Conservation (phyloP, 2,329 filamentous ascomycete species). For the Diplodia scrobiculata region DNA sequence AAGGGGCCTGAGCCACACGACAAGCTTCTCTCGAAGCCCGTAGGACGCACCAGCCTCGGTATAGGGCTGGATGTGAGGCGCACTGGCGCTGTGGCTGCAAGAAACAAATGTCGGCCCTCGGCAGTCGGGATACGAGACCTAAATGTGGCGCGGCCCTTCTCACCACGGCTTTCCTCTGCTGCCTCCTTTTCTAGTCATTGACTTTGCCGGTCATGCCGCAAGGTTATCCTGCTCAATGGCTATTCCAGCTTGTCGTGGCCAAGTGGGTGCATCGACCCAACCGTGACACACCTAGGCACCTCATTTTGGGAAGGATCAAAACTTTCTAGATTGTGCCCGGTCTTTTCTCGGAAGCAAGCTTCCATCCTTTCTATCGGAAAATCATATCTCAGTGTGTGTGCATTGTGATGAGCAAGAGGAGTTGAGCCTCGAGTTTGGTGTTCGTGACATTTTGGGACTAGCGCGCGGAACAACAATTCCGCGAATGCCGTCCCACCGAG, state of each 20-base stretch:
- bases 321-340: background rate
- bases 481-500: constrained; percentile 20
- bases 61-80: constrained; percentile 19
- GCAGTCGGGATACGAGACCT: constrained; percentile 4
- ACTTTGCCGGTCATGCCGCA: background rate
- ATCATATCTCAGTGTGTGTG: background rate
- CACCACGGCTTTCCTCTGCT: background rate
- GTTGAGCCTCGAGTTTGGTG: background rate
- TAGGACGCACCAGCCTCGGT: background rate
- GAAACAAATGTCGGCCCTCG: constrained; percentile 17
- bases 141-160: constrained; percentile 9
- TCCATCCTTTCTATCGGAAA: background rate
- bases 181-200: background rate
- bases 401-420: background rate
- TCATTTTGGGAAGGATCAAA: background rate
- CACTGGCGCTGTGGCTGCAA: constrained; percentile 21
- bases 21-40: constrained; percentile 5
- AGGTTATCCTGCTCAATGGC: background rate
- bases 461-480: constrained; percentile 20
- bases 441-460: background rate
- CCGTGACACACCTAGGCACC: background rate
- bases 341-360: background rate
- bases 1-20: constrained; percentile 24
- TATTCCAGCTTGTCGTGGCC: background rate
- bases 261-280: background rate